Conservation (phyloP, 805 yeast genomes). For the Candida silvatica region DNA sequence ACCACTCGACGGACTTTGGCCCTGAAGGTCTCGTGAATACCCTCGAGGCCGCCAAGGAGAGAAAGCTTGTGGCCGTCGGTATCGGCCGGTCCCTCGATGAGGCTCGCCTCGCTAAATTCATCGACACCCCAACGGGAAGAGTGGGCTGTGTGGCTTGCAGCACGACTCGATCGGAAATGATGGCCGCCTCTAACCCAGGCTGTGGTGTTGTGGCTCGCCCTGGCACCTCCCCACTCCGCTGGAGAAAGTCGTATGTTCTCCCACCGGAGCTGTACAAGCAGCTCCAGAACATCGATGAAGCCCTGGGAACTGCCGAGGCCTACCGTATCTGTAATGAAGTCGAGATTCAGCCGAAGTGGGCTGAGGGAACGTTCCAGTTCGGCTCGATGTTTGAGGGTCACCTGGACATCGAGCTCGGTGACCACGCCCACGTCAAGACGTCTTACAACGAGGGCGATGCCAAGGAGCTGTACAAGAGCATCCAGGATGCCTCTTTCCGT, state of each 20-base stretch:
- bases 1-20: conserved; percentile 22
- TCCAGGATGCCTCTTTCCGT: conserved; percentile 18
- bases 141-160: conserved; percentile 19
- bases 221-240: conserved; percentile 20
- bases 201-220: conserved; percentile 20
- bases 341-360: conserved; percentile 18
- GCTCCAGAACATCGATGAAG: conserved; percentile 19
- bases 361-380: conserved; percentile 16
- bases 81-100: conserved; percentile 20
- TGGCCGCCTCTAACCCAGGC: conserved; percentile 19
- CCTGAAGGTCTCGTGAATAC: conserved; percentile 19
- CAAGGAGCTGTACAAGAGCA: conserved; percentile 13
- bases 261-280: conserved; percentile 19
- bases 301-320: conserved; percentile 21
- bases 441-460: conserved; percentile 16
- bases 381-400: conserved; percentile 23
- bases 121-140: conserved; percentile 20
- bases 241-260: conserved; percentile 19
- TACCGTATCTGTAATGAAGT: conserved; percentile 23
- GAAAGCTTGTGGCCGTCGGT: conserved; percentile 18
- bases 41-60: conserved; percentile 16
- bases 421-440: conserved; percentile 18
- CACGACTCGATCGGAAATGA: conserved; percentile 19
- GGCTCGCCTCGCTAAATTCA: conserved; percentile 17
- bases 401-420: conserved; percentile 18